Percentiles rank a stretch among this genome's conserved stretches.
Conservation (phyloP, 352 stramenopile genomes). For the Phytophthora pini region DNA sequence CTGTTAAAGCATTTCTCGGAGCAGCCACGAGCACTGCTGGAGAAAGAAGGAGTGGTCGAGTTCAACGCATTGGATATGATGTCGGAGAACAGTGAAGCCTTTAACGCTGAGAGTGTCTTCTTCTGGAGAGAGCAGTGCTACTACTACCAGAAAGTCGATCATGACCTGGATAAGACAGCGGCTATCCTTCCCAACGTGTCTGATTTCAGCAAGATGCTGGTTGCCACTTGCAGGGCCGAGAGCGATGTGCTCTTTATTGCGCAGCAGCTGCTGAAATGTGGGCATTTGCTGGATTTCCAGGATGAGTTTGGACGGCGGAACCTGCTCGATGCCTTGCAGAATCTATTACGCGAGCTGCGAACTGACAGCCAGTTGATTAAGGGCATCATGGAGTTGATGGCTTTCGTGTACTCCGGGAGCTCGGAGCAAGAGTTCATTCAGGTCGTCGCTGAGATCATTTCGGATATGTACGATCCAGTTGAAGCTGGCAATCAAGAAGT, state of each 20-base stretch:
- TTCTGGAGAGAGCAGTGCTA: slow-evolving; percentile 85
- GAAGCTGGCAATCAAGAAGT: slow-evolving; percentile 39
- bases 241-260: slow-evolving; percentile 69
- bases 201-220: slow-evolving; percentile 75
- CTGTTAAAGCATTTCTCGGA: slow-evolving; percentile 56
- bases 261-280: slow-evolving; percentile 70
- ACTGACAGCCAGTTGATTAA: slow-evolving; percentile 68
- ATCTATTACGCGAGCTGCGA: slow-evolving; percentile 58
- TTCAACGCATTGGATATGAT: slow-evolving; percentile 59
- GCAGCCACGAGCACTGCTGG: slow-evolving; percentile 36
- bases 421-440: slow-evolving; percentile 83
- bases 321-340: slow-evolving; percentile 70
- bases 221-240: slow-evolving; percentile 49
- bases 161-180: slow-evolving; percentile 58
- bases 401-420: slow-evolving; percentile 70
- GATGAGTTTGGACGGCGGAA: slow-evolving; percentile 81
- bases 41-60: slow-evolving; percentile 39
- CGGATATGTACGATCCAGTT: slow-evolving; percentile 78
- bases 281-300: slow-evolving; percentile 76
- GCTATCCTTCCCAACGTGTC: slow-evolving; percentile 67
- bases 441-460: slow-evolving; percentile 78
- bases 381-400: slow-evolving; percentile 79
- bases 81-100: slow-evolving; percentile 43
- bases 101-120: slow-evolving; percentile 67
- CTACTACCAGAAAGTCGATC: slow-evolving; percentile 72